These are phyloP conservation scores for Nissolia schottii DNA, from an alignment of 306 rosid species.

Conservation along the genomic window DNA sequence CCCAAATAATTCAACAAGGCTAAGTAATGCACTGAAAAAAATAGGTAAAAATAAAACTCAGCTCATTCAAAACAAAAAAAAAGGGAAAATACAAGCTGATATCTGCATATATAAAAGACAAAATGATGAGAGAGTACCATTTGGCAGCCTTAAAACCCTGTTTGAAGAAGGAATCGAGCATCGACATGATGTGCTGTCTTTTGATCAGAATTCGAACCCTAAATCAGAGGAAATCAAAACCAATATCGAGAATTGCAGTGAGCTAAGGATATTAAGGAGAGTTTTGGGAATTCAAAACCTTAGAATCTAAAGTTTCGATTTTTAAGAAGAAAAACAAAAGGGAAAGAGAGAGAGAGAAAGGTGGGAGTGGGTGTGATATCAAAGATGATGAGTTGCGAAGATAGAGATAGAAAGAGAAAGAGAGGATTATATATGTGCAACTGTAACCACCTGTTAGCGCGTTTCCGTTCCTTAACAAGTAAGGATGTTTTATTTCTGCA, in stretches of 20 bases:
- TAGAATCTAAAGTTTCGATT: not conserved
- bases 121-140: conserved; percentile 45
- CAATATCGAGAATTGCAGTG: conserved; percentile 14
- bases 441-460: not conserved
- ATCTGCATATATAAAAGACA: not conserved
- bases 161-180: conserved; percentile 88
- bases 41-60: not conserved
- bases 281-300: not conserved
- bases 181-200: conserved; percentile 52
- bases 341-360: not conserved
- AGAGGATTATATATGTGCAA: not conserved
- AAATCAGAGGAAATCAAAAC: not conserved
- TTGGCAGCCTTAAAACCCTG: conserved; percentile 84
- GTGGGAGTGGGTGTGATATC: not conserved
- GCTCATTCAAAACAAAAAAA: not conserved
- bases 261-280: not conserved
- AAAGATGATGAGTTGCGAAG: not conserved
- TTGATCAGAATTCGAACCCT: conserved; percentile 33
- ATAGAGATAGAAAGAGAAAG: not conserved
- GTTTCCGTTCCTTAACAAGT: conserved; percentile 32
- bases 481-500: not conserved
- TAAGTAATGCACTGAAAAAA: not conserved
- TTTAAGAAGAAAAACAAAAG: not conserved
- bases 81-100: not conserved
- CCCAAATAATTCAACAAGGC: not conserved